Conservation (phyloP, 2,329 filamentous ascomycete species). For the Ambrosiella beaveri region DNA sequence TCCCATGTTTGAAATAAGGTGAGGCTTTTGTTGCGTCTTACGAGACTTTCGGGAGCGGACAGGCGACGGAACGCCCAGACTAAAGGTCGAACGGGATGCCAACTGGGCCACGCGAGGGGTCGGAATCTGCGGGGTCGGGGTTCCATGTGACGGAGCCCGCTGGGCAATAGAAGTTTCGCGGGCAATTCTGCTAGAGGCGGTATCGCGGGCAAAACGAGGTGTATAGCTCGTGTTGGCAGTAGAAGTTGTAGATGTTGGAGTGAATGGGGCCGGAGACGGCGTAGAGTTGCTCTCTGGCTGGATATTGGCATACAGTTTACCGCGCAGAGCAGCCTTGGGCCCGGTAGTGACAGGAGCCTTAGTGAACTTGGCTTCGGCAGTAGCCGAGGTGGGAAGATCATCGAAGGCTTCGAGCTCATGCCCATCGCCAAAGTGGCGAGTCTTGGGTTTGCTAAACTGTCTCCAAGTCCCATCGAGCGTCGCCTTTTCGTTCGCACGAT, state of each 20-base stretch:
- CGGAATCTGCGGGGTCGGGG: slow-evolving; percentile 30
- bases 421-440: slow-evolving; percentile 62
- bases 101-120: slow-evolving; percentile 38
- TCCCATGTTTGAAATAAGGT: slow-evolving; percentile 73
- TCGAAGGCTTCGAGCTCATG: slow-evolving; percentile 87
- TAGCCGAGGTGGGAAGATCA: slow-evolving; percentile 75
- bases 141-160: slow-evolving; percentile 35
- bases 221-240: slow-evolving; percentile 24
- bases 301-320: slow-evolving; percentile 38
- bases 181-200: slow-evolving; percentile 46
- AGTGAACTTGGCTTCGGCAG: slow-evolving; percentile 64
- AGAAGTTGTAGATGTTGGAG: slow-evolving; percentile 42
- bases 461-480: slow-evolving; percentile 14
- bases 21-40: slow-evolving; percentile 54
- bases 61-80: slow-evolving; percentile 27
- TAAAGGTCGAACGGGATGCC: slow-evolving; percentile 31
- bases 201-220: slow-evolving; percentile 48
- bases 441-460: slow-evolving; percentile 15
- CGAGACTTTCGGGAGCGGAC: slow-evolving; percentile 40
- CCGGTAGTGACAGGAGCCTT: slow-evolving; percentile 60
- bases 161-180: slow-evolving; percentile 45
- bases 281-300: slow-evolving; percentile 35
- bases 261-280: slow-evolving; percentile 36
- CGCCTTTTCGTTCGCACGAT: slow-evolving; percentile 14
- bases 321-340: slow-evolving; percentile 44